Conservation (phyloP, 2,329 filamentous ascomycete genomes). For the Grosmannia huntii region DNA sequence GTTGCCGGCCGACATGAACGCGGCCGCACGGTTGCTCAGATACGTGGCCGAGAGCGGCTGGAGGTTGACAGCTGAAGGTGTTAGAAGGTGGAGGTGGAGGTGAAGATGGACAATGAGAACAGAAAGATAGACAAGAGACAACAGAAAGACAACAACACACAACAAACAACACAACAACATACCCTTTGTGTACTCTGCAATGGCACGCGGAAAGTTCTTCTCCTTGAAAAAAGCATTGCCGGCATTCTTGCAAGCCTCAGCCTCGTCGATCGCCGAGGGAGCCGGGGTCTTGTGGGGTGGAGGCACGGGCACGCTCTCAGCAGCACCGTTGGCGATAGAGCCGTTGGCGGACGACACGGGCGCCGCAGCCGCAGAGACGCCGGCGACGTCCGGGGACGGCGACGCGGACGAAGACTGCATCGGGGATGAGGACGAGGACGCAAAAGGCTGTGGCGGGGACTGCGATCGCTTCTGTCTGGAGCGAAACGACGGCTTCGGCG, state of each 20-base stretch:
- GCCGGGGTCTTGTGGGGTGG: slow-evolving; percentile 59
- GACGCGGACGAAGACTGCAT: slow-evolving; percentile 13
- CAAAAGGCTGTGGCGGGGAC: slow-evolving; percentile 17
- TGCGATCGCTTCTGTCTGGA: slow-evolving; percentile 13
- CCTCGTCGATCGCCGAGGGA: slow-evolving; percentile 57
- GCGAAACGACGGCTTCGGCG: slow-evolving; percentile 4
- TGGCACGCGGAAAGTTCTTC: slow-evolving; percentile 75
- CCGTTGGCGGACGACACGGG: slow-evolving; percentile 52
- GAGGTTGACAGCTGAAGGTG: slow-evolving; percentile 70
- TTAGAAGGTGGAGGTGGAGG: too few relatives aligned
- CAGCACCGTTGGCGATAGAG: slow-evolving; percentile 18
- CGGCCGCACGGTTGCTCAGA: slow-evolving; percentile 87
- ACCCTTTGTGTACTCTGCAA: slow-evolving; percentile 94
- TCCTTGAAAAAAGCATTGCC: slow-evolving; percentile 98
- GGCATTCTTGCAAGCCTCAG: slow-evolving; percentile 80
- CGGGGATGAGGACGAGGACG: slow-evolving; percentile 15
- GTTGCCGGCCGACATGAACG: slow-evolving; percentile 76
- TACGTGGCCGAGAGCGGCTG: slow-evolving; percentile 80
- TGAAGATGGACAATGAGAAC: not conserved
- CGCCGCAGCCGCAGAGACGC: slow-evolving; percentile 29
- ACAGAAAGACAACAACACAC: too few relatives aligned
- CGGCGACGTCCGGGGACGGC: slow-evolving; percentile 11
- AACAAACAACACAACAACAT: slow-evolving; percentile 14
- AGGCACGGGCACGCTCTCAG: slow-evolving; percentile 41
- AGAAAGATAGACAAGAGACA: not conserved